These are phyloP conservation scores for Cladosporium cucumerinum DNA, from an alignment of 2,329 filamentous ascomycete species.

Conservation along the genomic window DNA sequence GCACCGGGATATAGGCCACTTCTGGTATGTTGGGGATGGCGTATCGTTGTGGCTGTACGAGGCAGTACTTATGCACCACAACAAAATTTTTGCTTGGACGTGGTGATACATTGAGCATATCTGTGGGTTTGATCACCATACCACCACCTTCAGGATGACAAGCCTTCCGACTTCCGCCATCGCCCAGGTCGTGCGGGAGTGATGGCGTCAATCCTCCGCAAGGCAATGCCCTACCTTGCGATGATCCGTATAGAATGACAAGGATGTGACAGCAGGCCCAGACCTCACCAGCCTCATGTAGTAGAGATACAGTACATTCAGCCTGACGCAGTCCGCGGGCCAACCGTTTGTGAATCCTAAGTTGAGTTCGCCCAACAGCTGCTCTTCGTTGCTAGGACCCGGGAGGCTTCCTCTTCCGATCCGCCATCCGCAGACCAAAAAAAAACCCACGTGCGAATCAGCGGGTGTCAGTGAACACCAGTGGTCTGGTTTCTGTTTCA, in stretches of 20 bases:
- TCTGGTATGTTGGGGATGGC: background rate
- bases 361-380: background rate
- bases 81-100: background rate
- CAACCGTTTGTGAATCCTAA: background rate
- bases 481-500: background rate
- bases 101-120: background rate
- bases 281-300: background rate
- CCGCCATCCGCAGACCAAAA: background rate
- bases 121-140: background rate
- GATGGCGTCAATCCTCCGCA: background rate
- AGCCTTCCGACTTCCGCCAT: background rate
- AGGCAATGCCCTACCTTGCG: background rate
- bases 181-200: background rate
- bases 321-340: background rate
- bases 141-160: background rate
- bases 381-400: background rate
- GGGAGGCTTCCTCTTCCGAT: background rate
- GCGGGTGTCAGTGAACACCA: background rate
- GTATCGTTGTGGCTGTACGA: background rate
- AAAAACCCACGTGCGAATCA: background rate
- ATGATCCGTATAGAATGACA: background rate
- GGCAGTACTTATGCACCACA: background rate
- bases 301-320: background rate
- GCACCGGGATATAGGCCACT: background rate
- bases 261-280: background rate